Evolutionary conservation across 2,329 filamentous ascomycete genomes (phyloP), one percentile per base, ranked within the genome.

Genomic region (Dactylellina leptospora): DNA sequence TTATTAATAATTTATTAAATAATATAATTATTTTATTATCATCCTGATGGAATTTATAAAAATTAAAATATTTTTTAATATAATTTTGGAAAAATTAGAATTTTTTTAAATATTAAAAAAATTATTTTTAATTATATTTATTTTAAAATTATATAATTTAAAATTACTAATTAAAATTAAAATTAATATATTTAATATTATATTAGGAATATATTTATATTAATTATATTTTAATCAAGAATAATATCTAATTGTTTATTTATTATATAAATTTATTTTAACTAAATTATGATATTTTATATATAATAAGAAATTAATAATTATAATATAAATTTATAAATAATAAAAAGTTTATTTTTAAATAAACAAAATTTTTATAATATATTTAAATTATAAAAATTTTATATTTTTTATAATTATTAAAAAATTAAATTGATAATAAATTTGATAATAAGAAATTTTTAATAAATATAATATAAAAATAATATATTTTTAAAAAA

Each of bases 381-480:
- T 59, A n/a, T 23, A 44, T 27, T 48, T 48, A 22, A 59, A 59
- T 48, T 59, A 59, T 48, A n/a, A 48, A 59, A 36, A 59, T 44
- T 47, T 22, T 48, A 6, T 59, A 36, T 48, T 59, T 59, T 16
- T 22, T n/a, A n/a, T 58, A 45, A 44, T 47, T 30, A 58, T 45
- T 45, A 58, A 58, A 47, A n/a, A 58, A 30, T 30, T 58, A 13
- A 45, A 11, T 48, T 9, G 22, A 59, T 48, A 59, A 22, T 48
- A 59, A 36, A 36, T 59, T 38, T 61, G 42, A 25, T 61, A 51
- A 30, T 51, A 51, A 51, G 30, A 51, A 61, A 28, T 11, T 27
- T 61, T 61, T 25, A 48, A 48, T 42, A 51, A 61, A 61, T 51
- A 51, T 61, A 61, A 61, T 40, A 51, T 51, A 61, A 40, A 61